Conservation (phyloP, 2,329 filamentous ascomycete genomes). For the Fusarium vanettenii region DNA sequence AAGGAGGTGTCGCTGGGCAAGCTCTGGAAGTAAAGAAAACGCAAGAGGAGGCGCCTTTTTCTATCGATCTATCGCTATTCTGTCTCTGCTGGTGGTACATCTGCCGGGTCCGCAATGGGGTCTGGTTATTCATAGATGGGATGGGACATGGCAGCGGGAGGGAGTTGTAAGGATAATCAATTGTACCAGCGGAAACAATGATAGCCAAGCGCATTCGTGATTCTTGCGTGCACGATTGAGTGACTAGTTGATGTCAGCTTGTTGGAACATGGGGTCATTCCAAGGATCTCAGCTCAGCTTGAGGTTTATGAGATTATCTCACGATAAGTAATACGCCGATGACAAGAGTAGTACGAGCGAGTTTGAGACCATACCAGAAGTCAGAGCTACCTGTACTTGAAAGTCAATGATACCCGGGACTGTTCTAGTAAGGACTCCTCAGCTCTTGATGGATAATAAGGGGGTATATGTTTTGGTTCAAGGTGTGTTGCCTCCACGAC, state of each 20-base stretch:
- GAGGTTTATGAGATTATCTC: not conserved
- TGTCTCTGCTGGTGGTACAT: constrained; percentile 38
- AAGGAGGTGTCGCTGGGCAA: constrained; percentile 94
- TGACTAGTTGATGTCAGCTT: not conserved
- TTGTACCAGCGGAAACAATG: constrained; percentile 44
- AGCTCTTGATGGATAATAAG: not conserved
- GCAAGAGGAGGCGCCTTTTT: constrained; percentile 23
- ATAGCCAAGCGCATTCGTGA: constrained; percentile 18
- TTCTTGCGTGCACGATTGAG: not conserved
- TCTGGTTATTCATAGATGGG: constrained; percentile 43
- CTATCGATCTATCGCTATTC: constrained; percentile 36
- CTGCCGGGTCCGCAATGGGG: constrained; percentile 31
- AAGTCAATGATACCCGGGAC: not conserved
- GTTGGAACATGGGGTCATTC: not conserved
- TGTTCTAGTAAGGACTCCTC: not conserved
- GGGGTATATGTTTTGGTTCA: not conserved
- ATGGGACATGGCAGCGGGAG: constrained; percentile 41
- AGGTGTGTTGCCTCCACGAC: not conserved
- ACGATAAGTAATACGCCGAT: not conserved
- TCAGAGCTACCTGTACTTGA: not conserved
- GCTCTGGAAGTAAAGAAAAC: constrained; percentile 67
- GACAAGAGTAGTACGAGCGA: not conserved
- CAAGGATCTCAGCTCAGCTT: not conserved
- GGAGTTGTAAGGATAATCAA: constrained; percentile 51
- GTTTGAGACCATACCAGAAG: not conserved